A percentile compares a stretch with the other conserved stretches of the same genome.
Conservation (phyloP, 257 asterid species). For the Avicennia marina region DNA sequence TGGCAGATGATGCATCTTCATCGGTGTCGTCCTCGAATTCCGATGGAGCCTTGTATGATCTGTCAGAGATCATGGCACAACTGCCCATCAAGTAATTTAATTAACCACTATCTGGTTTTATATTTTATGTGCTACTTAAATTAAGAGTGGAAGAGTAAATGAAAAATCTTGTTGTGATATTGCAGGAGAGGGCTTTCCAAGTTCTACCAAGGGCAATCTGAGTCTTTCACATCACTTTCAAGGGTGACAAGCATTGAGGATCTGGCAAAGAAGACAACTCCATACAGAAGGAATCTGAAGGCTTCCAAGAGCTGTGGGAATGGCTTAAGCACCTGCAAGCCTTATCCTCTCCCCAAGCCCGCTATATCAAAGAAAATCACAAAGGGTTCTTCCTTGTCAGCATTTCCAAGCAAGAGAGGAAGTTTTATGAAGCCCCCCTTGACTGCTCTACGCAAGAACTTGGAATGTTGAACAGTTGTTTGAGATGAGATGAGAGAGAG, state of each 20-base stretch:
- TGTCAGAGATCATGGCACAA: slow-evolving; percentile 70
- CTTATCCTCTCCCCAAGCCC: slow-evolving; percentile 54
- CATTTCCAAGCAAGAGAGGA: slow-evolving; percentile 29
- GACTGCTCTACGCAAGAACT: slow-evolving; percentile 25
- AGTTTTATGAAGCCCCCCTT: slow-evolving; percentile 32
- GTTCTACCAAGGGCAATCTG: slow-evolving; percentile 69
- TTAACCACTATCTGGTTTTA: too few relatives aligned
- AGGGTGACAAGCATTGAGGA: slow-evolving; percentile 67
- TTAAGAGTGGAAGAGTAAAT: too few relatives aligned
- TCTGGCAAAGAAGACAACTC: slow-evolving; percentile 52
- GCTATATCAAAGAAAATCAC: slow-evolving; percentile 44
- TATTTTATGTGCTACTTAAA: too few relatives aligned
- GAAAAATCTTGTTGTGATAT: not conserved
- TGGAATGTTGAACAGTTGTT: slow-evolving; percentile 17
- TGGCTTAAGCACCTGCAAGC: slow-evolving; percentile 42
- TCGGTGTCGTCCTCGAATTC: slow-evolving; percentile 29
- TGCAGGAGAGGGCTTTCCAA: slow-evolving; percentile 87
- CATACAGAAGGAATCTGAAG: slow-evolving; percentile 28
- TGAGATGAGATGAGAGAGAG: slow-evolving; percentile 6
- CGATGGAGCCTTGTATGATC: slow-evolving; percentile 34
- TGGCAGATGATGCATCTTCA: slow-evolving; percentile 63
- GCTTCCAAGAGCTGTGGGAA: slow-evolving; percentile 46
- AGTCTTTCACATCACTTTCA: slow-evolving; percentile 67
- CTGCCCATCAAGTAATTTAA: slow-evolving; percentile 83
- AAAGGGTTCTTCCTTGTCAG: slow-evolving; percentile 31